Evolutionary conservation across 352 stramenopile genomes (phyloP), one percentile per base, ranked within the genome.

Genomic region (Globisporangium ultimum): DNA sequence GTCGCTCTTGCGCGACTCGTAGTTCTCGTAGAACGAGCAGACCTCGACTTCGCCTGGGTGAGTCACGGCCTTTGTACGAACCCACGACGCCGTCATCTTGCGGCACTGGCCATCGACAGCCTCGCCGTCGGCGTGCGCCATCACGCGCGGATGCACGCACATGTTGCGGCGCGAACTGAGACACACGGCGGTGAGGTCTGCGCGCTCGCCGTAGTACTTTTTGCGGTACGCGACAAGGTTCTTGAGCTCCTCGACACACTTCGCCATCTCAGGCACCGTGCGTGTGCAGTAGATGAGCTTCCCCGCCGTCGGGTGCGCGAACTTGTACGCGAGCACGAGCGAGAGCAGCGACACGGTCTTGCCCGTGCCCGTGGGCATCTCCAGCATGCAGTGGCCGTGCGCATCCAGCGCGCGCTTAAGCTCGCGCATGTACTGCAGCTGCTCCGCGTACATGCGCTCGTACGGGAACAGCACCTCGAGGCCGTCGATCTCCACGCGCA

Each of bases 211-310:
- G 32, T 93, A 75, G 38, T 90, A 66, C 61, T 89, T 51, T 20
- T 70, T 61, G 10, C 89, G 73, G 66, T 96, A 97, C 14, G 64
- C 58, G 9, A 99, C 79, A 22, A 99, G 89, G 17, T 87, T 81
- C 71, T 98, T 99, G 58, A 99, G 82, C 75, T 99, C 97, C 66
- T 99, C 94, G 64, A 99, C 88, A 61, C 89, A 97, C 63, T 98
- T 98, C 46, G 96, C 94, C 97, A 99, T 99, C 80, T 99, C 98
- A 0, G 97, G 97, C 20, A 99, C 97, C 6, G 98, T 99, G 20
- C 98, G 96, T 38, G 98, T 99, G 72, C 97, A 99, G 74, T 99
- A 99, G 22, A 99, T 85, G 50, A 99, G 82, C 74, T 99, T 99
- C 24, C 98, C 97, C 5, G 78, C 74, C 11, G 89, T 96, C 41